Evolutionary conservation across 306 rosid species (phyloP).

Genomic region (Sphenostylis stenocarpa): DNA sequence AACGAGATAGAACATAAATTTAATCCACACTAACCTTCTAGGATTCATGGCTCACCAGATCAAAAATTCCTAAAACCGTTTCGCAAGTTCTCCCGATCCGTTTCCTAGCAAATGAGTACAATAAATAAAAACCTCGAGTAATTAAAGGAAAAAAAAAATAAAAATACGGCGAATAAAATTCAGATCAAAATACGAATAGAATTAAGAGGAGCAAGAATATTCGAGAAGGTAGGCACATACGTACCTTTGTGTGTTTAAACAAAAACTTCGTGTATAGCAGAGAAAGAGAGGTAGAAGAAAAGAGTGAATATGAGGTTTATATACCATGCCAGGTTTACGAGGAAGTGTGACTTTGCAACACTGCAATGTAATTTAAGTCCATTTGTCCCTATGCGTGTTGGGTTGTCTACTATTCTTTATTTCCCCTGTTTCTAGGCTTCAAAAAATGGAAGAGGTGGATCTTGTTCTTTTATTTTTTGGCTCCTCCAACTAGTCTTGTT

Average conservation of each 20-base stretch:
- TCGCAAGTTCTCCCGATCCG: not conserved
- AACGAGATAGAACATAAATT: not conserved
- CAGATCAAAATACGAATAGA: constrained; percentile 11
- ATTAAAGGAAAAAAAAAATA: not conserved
- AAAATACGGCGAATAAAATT: not conserved
- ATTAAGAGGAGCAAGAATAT: not conserved
- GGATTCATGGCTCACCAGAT: constrained; percentile 38
- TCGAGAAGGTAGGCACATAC: not conserved
- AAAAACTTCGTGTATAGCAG: not conserved
- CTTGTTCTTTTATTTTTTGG: not conserved
- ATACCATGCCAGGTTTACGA: not conserved
- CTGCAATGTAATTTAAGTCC: not conserved
- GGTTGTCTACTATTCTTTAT: not conserved
- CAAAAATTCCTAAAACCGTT: constrained; percentile 1
- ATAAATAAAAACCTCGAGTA: not conserved
- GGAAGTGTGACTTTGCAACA: not conserved
- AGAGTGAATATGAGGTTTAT: not conserved
- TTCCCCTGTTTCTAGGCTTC: not conserved
- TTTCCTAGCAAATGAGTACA: not conserved
- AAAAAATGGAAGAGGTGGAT: not conserved
- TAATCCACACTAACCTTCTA: constrained; percentile 38
- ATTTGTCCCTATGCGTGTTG: not conserved
- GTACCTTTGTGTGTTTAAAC: not conserved
- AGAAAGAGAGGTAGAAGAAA: not conserved
- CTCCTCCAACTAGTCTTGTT: not conserved